Evolutionary conservation across 345 rosid species (phyloP).

Genomic region (Bretschneidera sinensis): DNA sequence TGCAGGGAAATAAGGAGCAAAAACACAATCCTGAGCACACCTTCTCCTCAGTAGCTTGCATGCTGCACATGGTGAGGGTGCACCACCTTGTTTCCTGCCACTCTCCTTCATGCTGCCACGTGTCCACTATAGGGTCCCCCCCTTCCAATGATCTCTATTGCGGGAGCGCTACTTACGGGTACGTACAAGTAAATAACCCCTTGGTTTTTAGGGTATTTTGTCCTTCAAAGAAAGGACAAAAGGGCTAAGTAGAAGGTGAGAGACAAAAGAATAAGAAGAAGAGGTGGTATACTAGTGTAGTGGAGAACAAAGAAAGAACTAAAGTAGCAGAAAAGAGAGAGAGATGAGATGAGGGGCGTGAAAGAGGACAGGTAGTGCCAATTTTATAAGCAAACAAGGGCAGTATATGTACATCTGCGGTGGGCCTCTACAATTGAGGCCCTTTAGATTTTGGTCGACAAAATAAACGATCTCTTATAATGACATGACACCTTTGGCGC

Average conservation of each 20-base stretch:
- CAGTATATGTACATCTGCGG: too few relatives aligned
- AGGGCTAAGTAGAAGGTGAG: background rate
- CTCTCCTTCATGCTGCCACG: slow-evolving; percentile 46
- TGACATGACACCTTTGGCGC: too few relatives aligned
- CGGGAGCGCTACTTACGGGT: too few relatives aligned
- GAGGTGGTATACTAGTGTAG: too few relatives aligned
- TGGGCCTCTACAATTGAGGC: background rate
- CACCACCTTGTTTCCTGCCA: slow-evolving; percentile 63
- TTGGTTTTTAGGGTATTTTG: too few relatives aligned
- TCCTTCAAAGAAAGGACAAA: too few relatives aligned
- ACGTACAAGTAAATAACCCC: background rate
- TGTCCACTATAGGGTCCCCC: background rate
- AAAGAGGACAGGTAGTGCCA: background rate
- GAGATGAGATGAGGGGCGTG: too few relatives aligned
- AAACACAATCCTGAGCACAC: slow-evolving; percentile 77
- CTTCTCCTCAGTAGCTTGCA: slow-evolving; percentile 88
- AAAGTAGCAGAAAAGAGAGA: too few relatives aligned
- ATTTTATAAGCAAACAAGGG: background rate
- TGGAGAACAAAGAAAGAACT: too few relatives aligned
- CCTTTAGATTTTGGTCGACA: slow-evolving; percentile 7
- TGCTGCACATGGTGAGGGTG: slow-evolving; percentile 84
- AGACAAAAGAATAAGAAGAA: background rate
- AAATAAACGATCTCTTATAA: background rate
- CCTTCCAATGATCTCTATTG: too few relatives aligned
- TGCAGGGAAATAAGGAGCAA: slow-evolving; percentile 88